Conservation (phyloP, 192 early-diverging fungal genomes). For the Gryganskiella cystojenkinii region DNA sequence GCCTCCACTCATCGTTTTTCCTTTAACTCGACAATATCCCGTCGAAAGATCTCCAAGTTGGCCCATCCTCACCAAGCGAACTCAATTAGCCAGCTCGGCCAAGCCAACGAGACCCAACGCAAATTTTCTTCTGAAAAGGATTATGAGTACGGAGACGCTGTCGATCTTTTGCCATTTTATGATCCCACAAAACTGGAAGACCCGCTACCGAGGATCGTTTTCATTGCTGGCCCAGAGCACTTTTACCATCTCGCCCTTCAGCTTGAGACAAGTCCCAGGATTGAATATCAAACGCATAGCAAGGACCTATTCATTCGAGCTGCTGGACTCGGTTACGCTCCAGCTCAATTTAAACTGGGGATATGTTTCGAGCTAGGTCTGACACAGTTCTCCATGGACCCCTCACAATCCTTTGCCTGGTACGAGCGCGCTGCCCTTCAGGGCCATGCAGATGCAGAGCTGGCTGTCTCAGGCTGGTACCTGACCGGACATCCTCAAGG, state of each 20-base stretch:
- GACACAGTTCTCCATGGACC: slow-evolving; percentile 57
- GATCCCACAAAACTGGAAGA: slow-evolving; percentile 19
- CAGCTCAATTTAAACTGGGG: slow-evolving; percentile 65
- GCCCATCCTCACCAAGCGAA: too few species aligned
- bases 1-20: too few species aligned
- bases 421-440: slow-evolving; percentile 71
- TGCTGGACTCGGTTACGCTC: slow-evolving; percentile 68
- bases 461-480: slow-evolving; percentile 71
- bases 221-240: slow-evolving; percentile 44
- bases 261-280: slow-evolving; percentile 29
- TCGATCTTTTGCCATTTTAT: slow-evolving; percentile 27
- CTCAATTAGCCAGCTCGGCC: too few species aligned
- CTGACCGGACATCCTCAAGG: slow-evolving; percentile 64
- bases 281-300: slow-evolving; percentile 55
- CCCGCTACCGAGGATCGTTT: slow-evolving; percentile 16
- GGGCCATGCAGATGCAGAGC: slow-evolving; percentile 69
- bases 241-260: slow-evolving; percentile 45
- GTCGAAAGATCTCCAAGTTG: too few species aligned
- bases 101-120: too few species aligned
- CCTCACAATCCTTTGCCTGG: slow-evolving; percentile 65
- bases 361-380: slow-evolving; percentile 69
- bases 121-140: not conserved
- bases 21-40: too few species aligned
- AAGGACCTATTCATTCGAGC: slow-evolving; percentile 67
- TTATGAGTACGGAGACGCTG: slow-evolving; percentile 6